Evolutionary conservation across 106 monocot genomes (phyloP).

Genomic region (Chionographis japonica): DNA sequence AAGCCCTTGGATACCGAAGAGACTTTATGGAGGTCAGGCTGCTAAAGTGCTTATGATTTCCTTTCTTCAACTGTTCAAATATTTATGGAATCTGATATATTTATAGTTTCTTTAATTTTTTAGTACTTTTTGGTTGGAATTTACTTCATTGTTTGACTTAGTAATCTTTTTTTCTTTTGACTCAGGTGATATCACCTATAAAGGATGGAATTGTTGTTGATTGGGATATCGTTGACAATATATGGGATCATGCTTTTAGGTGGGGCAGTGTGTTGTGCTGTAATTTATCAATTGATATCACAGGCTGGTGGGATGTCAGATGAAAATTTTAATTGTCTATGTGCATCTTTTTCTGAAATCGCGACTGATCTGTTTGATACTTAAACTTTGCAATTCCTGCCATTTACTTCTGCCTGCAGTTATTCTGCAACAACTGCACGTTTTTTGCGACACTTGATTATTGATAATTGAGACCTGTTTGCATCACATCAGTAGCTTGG

Average conservation of each 20-base stretch:
- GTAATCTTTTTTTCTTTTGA: constrained; percentile 3
- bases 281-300: constrained; percentile 2
- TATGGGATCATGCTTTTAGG: constrained; percentile 99
- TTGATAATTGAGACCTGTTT: too few species aligned
- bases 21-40: constrained; percentile 69
- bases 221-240: constrained; percentile 94
- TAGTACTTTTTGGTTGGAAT: background rate
- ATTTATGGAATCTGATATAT: background rate
- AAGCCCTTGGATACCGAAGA: constrained; percentile 62
- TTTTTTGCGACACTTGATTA: too few species aligned
- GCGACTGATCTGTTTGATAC: too few species aligned
- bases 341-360: background rate
- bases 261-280: background rate
- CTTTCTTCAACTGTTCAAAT: background rate
- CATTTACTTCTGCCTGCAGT: too few species aligned
- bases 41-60: background rate
- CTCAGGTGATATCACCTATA: constrained; percentile 85
- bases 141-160: background rate
- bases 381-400: too few species aligned
- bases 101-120: background rate
- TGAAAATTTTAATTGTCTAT: background rate
- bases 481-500: too few species aligned
- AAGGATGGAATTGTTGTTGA: constrained; percentile 84
- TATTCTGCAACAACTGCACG: too few species aligned
- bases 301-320: background rate